Conservation (phyloP, 345 rosid species). For the Rhodamnia argentea region DNA sequence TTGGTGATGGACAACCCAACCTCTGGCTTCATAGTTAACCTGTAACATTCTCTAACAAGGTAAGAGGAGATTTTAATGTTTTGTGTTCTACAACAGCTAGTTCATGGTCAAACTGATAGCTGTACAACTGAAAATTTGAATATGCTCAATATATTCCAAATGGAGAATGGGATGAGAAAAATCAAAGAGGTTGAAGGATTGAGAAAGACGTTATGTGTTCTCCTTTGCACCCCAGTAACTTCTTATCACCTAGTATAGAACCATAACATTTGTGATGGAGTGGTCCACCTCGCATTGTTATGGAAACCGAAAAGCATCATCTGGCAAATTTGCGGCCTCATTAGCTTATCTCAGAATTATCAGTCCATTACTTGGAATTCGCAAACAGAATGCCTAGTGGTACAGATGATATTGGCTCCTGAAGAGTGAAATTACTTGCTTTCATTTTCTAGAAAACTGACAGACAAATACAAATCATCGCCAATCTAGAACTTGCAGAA, state of each 20-base stretch:
- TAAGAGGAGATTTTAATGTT: neutral
- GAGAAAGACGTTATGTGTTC: neutral
- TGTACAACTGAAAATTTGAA: neutral
- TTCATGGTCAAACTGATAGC: neutral
- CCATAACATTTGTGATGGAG: neutral
- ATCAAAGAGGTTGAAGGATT: neutral
- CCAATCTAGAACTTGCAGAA: neutral
- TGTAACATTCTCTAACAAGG: conserved; percentile 9
- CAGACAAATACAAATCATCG: neutral
- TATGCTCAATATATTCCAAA: neutral
- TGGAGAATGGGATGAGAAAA: neutral
- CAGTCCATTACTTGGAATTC: neutral
- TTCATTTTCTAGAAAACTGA: neutral
- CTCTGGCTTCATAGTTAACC: conserved; percentile 81
- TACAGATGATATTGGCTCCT: neutral
- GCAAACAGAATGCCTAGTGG: neutral
- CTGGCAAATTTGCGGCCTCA: neutral
- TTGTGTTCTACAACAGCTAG: neutral
- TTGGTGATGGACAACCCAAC: conserved; percentile 91
- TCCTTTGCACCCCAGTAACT: neutral
- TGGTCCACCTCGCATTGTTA: neutral
- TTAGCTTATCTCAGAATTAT: neutral
- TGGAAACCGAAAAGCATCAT: neutral
- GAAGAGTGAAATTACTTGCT: neutral
- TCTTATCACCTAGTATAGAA: neutral